phyloP scores from a whole-genome alignment of 2,329 filamentous ascomycete species.

The Calonectria fujianensis region DNA sequence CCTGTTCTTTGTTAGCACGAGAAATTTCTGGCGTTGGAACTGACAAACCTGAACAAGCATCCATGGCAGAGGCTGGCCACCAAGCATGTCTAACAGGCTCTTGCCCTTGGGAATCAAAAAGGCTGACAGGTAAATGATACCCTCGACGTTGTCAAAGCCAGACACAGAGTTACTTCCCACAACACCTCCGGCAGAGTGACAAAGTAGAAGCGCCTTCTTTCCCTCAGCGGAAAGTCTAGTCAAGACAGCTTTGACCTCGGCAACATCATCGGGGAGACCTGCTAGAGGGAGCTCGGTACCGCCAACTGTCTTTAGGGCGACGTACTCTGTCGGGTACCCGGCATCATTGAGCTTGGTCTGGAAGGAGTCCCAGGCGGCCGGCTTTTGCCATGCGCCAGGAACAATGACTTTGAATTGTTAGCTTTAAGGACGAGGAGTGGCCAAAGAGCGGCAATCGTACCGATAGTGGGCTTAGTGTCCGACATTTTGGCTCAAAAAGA shows the following conservation, averaged over 20 bases:
- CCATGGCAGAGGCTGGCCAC: slow-evolving; percentile 17
- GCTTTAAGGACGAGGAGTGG: background rate
- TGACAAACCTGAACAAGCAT: slow-evolving; percentile 9
- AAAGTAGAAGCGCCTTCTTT: slow-evolving; percentile 1
- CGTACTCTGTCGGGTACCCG: slow-evolving; percentile 12
- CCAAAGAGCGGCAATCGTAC: background rate
- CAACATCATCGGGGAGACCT: background rate
- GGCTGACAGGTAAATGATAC: background rate
- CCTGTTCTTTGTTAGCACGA: background rate
- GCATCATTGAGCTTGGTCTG: slow-evolving; percentile 2
- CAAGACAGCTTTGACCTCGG: slow-evolving; percentile 9
- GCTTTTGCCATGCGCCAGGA: slow-evolving; percentile 9
- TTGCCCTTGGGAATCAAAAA: slow-evolving; percentile 10
- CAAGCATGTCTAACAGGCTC: slow-evolving; percentile 9
- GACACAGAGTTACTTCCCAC: slow-evolving; percentile 2
- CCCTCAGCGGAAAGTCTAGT: background rate
- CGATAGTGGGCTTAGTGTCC: slow-evolving; percentile 5
- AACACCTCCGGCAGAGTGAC: slow-evolving; percentile 5
- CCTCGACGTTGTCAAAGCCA: background rate
- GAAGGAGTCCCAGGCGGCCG: background rate
- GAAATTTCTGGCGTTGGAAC: no score
- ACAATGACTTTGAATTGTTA: slow-evolving; percentile 8
- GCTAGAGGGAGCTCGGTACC: slow-evolving; percentile 3
- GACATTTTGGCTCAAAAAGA: slow-evolving; percentile 11
- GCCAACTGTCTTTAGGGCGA: slow-evolving; percentile 1